Conservation (phyloP, 2,329 filamentous ascomycete genomes). For the Tricladium varicosporioides region DNA sequence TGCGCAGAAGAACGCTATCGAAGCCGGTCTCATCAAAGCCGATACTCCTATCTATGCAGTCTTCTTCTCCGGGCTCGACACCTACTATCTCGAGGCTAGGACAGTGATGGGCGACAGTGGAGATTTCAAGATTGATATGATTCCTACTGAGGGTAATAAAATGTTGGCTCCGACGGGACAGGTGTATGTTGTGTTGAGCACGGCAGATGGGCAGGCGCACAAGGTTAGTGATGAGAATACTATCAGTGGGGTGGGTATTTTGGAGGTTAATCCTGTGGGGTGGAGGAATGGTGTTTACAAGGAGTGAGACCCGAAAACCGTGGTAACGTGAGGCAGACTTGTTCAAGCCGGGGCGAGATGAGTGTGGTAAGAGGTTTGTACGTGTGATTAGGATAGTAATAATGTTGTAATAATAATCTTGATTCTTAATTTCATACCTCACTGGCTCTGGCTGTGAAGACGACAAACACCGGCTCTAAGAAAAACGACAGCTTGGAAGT, state of each 20-base stretch:
- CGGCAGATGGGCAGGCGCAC: slow-evolving; percentile 33
- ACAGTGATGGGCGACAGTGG: slow-evolving; percentile 18
- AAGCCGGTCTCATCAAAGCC: slow-evolving; percentile 11
- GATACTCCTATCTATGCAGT: slow-evolving; percentile 35
- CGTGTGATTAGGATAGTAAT: too few species aligned
- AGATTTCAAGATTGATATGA: slow-evolving; percentile 22
- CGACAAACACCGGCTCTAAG: too few species aligned
- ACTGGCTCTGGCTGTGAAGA: too few species aligned
- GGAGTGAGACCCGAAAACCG: not conserved
- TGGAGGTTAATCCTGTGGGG: slow-evolving; percentile 31
- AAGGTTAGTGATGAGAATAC: slow-evolving; percentile 38
- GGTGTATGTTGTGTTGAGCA: slow-evolving; percentile 40
- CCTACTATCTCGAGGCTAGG: slow-evolving; percentile 24
- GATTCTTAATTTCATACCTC: too few species aligned
- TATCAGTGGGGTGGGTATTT: slow-evolving; percentile 38
- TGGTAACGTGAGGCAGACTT: not conserved
- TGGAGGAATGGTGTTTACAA: slow-evolving; percentile 11
- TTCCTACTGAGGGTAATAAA: slow-evolving; percentile 16
- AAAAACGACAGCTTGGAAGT: too few species aligned
- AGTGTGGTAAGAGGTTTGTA: too few species aligned
- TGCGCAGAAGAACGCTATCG: slow-evolving; percentile 9
- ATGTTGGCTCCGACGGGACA: slow-evolving; percentile 33
- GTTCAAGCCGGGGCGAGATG: too few species aligned
- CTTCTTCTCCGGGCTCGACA: slow-evolving; percentile 36
- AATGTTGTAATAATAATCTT: too few species aligned